These are phyloP conservation scores for Wickerhamiella bombiphila DNA, from an alignment of 805 yeast species.

Conservation along the genomic window DNA sequence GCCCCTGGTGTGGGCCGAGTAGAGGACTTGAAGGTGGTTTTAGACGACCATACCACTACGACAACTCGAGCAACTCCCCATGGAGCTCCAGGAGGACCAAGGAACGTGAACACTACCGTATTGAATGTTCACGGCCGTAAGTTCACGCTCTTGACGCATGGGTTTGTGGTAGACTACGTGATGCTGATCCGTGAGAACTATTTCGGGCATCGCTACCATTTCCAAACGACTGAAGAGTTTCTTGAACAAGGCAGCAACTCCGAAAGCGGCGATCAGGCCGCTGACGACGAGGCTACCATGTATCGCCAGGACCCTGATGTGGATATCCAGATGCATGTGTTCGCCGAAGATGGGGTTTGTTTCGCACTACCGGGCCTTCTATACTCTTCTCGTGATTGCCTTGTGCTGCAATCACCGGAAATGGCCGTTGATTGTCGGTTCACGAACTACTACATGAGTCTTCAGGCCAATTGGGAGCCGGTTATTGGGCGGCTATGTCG, in stretches of 20 bases:
- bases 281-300: conserved; percentile 5
- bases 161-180: conserved; percentile 61
- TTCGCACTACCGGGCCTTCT: conserved; percentile 58
- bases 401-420: conserved; percentile 47
- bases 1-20: conserved; percentile 54
- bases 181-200: conserved; percentile 73
- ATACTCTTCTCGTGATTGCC: conserved; percentile 47
- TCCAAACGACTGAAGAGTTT: conserved; percentile 77
- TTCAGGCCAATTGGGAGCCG: conserved; percentile 62
- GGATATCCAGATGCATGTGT: conserved; percentile 61
- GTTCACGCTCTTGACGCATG: conserved; percentile 59
- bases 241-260: conserved; percentile 22
- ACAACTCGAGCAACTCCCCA: conserved; percentile 1
- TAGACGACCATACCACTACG: conserved; percentile 48
- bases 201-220: conserved; percentile 74
- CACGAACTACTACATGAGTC: conserved; percentile 79
- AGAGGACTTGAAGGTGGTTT: conserved; percentile 42
- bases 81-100: conserved; percentile 43
- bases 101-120: conserved; percentile 39
- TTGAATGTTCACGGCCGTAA: conserved; percentile 52
- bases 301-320: conserved; percentile 41
- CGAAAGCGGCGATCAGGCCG: conserved; percentile 6
- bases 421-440: conserved; percentile 72
- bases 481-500: conserved; percentile 25
- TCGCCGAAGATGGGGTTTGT: conserved; percentile 48